A percentile compares a stretch with the other conserved stretches of the same genome.
phyloP scores from a whole-genome alignment of 257 asterid genomes.

The Nemophila menziesii region DNA sequence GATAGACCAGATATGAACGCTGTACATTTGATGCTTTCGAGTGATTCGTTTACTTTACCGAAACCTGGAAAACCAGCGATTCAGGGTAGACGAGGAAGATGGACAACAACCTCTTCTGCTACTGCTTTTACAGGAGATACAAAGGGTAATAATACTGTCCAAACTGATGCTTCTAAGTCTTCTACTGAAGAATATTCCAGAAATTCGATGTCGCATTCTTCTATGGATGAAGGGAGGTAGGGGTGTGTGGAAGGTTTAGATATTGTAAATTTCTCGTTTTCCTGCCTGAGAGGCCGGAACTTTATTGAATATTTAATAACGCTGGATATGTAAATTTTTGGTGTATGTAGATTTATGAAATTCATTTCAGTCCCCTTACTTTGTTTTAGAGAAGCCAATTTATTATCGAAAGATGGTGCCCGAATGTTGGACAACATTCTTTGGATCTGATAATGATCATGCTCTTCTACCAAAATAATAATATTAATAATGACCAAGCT shows the following conservation, averaged over 20 bases:
- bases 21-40: slow-evolving; percentile 44
- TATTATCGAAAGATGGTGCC: neutral
- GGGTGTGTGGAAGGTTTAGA: neutral
- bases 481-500: too few species aligned
- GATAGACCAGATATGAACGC: slow-evolving; percentile 72
- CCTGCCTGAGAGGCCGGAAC: too few species aligned
- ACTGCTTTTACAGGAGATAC: slow-evolving; percentile 36
- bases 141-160: slow-evolving; percentile 22
- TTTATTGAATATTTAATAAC: too few species aligned
- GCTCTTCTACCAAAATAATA: too few species aligned
- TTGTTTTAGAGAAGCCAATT: neutral
- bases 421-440: too few species aligned
- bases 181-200: slow-evolving; percentile 51
- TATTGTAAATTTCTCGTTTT: neutral
- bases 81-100: slow-evolving; percentile 56
- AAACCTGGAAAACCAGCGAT: slow-evolving; percentile 62
- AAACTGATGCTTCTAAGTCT: slow-evolving; percentile 23
- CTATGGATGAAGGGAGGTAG: slow-evolving; percentile 67
- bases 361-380: neutral
- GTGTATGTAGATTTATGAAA: neutral
- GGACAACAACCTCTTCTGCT: slow-evolving; percentile 40
- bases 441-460: too few species aligned
- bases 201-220: slow-evolving; percentile 70
- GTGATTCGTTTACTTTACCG: slow-evolving; percentile 56
- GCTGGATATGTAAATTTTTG: neutral